A percentile compares a stretch with the other conserved stretches of the same genome.
Conservation (phyloP, 1,284 basidiomycete species). For the Cerioporus squamosus region DNA sequence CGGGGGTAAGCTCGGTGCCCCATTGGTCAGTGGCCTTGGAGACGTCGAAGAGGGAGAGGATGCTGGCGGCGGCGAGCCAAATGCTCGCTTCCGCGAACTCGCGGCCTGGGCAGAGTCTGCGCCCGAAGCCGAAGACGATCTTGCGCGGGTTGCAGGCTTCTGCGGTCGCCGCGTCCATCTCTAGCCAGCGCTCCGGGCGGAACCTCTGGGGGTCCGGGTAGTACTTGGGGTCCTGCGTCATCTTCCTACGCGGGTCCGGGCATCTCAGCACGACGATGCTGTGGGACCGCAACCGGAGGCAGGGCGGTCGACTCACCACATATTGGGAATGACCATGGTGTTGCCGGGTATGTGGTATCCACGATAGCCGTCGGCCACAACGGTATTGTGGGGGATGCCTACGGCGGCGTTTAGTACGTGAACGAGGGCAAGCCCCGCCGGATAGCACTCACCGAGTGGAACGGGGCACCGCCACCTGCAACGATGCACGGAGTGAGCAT, state of each 20-base stretch:
- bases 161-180: slow-evolving; percentile 25
- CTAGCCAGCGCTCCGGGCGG: slow-evolving; percentile 36
- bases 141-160: slow-evolving; percentile 31
- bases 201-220: slow-evolving; percentile 35
- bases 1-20: slow-evolving; percentile 25
- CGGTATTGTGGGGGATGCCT: slow-evolving; percentile 52
- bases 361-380: slow-evolving; percentile 53
- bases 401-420: background rate
- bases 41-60: slow-evolving; percentile 30
- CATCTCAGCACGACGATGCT: background rate
- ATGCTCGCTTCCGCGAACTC: slow-evolving; percentile 31
- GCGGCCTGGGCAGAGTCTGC: slow-evolving; percentile 31
- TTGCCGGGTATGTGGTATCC: slow-evolving; percentile 52
- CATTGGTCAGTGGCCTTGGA: slow-evolving; percentile 19
- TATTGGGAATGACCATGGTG: slow-evolving; percentile 51
- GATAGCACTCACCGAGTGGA: slow-evolving; percentile 25
- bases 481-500: background rate
- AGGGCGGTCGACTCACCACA: slow-evolving; percentile 39
- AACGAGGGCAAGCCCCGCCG: background rate
- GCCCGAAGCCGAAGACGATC: slow-evolving; percentile 38
- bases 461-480: slow-evolving; percentile 32
- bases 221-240: slow-evolving; percentile 30
- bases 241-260: slow-evolving; percentile 31
- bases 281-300: background rate
- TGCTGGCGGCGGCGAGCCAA: slow-evolving; percentile 29